Conservation (phyloP, 1,284 basidiomycete species). For the Mycena citricolor region DNA sequence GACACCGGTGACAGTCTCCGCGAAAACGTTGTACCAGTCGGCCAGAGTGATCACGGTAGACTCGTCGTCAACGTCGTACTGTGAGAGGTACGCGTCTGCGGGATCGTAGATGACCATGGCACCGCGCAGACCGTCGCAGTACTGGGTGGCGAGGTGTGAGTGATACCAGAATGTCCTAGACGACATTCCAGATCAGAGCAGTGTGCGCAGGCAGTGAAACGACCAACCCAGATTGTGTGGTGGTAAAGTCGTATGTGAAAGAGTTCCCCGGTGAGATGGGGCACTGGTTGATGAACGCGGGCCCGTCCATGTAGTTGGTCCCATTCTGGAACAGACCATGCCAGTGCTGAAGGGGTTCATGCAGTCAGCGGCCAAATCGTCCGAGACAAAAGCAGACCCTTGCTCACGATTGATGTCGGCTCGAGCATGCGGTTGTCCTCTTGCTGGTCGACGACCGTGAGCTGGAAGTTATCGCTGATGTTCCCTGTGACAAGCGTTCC, state of each 20-base stretch:
- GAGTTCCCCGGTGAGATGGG: constrained; percentile 6
- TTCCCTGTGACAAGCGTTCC: constrained; percentile 5
- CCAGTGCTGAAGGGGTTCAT: constrained; percentile 10
- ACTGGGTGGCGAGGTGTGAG: constrained; percentile 10
- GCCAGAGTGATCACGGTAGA: constrained; percentile 29
- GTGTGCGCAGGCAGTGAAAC: neutral
- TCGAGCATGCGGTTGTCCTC: constrained; percentile 3
- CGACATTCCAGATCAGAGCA: neutral
- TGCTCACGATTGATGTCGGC: constrained; percentile 10
- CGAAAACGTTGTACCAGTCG: constrained; percentile 30
- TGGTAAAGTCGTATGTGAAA: constrained; percentile 9
- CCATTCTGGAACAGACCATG: constrained; percentile 12
- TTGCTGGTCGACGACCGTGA: constrained; percentile 4
- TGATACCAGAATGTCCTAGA: constrained; percentile 15
- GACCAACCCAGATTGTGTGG: constrained; percentile 7
- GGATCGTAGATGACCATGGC: constrained; percentile 10
- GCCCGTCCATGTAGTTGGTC: constrained; percentile 6
- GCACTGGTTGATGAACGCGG: too few species aligned
- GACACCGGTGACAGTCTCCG: constrained; percentile 5
- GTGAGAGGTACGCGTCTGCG: constrained; percentile 13
- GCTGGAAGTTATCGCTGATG: constrained; percentile 7
- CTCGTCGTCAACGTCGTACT: constrained; percentile 24
- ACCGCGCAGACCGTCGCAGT: constrained; percentile 7
- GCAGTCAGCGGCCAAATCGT: too few species aligned
- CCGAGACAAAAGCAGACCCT: neutral